These are phyloP conservation scores for Trichoderma semiorbis DNA, from an alignment of 2,329 filamentous ascomycete genomes.

Conservation along the genomic window DNA sequence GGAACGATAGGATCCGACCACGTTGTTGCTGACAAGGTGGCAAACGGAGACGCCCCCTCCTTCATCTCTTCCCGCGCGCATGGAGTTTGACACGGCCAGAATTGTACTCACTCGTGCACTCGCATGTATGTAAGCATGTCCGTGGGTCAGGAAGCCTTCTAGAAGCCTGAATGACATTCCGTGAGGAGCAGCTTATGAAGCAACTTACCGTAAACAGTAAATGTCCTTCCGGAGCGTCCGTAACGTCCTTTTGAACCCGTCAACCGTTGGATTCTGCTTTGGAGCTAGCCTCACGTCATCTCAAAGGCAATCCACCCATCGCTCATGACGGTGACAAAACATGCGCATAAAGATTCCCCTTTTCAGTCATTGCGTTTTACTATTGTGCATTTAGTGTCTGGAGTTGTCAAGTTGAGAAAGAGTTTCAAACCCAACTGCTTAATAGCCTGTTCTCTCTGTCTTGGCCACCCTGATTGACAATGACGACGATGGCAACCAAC, in stretches of 20 bases:
- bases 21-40: constrained; percentile 5
- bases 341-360: not conserved
- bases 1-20: not conserved
- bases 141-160: constrained; percentile 11
- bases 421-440: not conserved
- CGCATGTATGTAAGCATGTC: constrained; percentile 2
- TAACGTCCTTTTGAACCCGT: not conserved
- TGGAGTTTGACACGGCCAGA: not conserved
- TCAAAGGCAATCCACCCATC: not conserved
- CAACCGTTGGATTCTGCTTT: not conserved
- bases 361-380: not conserved
- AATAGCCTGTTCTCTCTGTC: not conserved
- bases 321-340: not conserved
- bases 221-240: not conserved
- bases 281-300: constrained; percentile 2
- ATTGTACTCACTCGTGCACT: not conserved
- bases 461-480: not conserved
- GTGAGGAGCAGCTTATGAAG: not conserved
- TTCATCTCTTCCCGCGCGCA: not conserved
- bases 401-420: not conserved
- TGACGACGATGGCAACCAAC: not conserved
- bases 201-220: constrained; percentile 5
- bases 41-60: not conserved
- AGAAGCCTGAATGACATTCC: not conserved
- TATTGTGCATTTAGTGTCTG: not conserved